Evolutionary conservation across 2,329 filamentous ascomycete species (phyloP).

Genomic region (Trichoderma arundinaceum): DNA sequence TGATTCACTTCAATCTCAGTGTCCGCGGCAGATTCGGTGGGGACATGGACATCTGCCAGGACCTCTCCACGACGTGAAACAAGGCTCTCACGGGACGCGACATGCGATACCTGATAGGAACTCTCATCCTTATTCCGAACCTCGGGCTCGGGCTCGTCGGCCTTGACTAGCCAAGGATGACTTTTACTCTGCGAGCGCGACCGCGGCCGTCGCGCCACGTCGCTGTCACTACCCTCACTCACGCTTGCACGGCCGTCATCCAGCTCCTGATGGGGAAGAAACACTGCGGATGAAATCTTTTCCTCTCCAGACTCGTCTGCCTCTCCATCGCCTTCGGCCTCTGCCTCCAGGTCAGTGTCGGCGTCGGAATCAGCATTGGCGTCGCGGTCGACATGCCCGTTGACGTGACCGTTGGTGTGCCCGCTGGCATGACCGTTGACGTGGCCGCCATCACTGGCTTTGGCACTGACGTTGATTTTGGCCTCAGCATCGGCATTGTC

Average conservation of each 20-base stretch:
- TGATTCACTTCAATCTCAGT: slow-evolving; percentile 51
- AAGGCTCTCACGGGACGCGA: slow-evolving; percentile 42
- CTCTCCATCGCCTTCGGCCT: slow-evolving; percentile 47
- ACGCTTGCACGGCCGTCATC: slow-evolving; percentile 44
- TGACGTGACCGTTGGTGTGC: slow-evolving; percentile 56
- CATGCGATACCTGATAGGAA: slow-evolving; percentile 37
- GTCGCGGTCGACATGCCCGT: slow-evolving; percentile 39
- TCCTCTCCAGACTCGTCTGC: slow-evolving; percentile 73
- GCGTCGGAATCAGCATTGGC: slow-evolving; percentile 7
- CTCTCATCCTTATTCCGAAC: slow-evolving; percentile 38
- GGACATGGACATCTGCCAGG: slow-evolving; percentile 40
- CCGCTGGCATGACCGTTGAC: neutral
- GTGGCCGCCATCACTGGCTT: slow-evolving; percentile 20
- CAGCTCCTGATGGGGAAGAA: slow-evolving; percentile 74
- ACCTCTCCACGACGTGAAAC: slow-evolving; percentile 42
- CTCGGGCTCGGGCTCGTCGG: slow-evolving; percentile 54
- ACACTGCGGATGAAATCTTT: slow-evolving; percentile 85
- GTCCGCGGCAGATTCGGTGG: slow-evolving; percentile 50
- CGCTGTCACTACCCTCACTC: slow-evolving; percentile 44
- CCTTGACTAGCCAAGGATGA: slow-evolving; percentile 64
- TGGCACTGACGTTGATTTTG: slow-evolving; percentile 36
- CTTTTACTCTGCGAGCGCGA: slow-evolving; percentile 48
- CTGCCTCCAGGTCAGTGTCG: slow-evolving; percentile 6
- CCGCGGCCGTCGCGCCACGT: slow-evolving; percentile 55
- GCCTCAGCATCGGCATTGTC: slow-evolving; percentile 28